Percentiles rank a stretch among this genome's conserved stretches.
These are phyloP conservation scores for Bidens hawaiensis DNA, from an alignment of 140 eudicot species.

Conservation along the genomic window DNA sequence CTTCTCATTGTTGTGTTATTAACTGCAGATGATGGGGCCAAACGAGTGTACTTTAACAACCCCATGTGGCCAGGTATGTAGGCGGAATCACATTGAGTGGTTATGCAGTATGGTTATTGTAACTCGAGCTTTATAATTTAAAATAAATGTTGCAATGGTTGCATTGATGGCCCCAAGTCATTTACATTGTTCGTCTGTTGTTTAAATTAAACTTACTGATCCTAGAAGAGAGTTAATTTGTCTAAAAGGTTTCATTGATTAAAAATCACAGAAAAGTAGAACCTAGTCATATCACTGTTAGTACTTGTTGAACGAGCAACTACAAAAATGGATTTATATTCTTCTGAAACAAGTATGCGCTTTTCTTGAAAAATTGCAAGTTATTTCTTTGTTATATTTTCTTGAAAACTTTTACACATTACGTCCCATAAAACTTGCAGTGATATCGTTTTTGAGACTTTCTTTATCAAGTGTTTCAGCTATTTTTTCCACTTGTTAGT, in stretches of 20 bases:
- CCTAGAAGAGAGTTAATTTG: neutral
- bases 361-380: neutral
- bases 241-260: neutral
- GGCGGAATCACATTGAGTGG: neutral
- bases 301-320: neutral
- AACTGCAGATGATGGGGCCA: slow-evolving; percentile 40
- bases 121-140: neutral
- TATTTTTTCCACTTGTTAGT: neutral
- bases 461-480: neutral
- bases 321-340: neutral
- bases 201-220: neutral
- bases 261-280: neutral
- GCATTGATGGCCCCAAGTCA: neutral
- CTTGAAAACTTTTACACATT: neutral
- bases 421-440: neutral
- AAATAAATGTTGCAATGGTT: neutral
- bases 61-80: slow-evolving; percentile 95
- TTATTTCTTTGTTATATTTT: slow-evolving; percentile 3
- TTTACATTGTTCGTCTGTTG: neutral
- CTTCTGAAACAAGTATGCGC: neutral
- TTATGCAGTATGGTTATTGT: neutral
- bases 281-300: neutral
- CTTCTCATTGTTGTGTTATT: neutral
- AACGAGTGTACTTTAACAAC: slow-evolving; percentile 62
- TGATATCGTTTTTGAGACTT: neutral